Conservation (phyloP, 2,329 filamentous ascomycete genomes). For the Dactylellina leptospora region DNA sequence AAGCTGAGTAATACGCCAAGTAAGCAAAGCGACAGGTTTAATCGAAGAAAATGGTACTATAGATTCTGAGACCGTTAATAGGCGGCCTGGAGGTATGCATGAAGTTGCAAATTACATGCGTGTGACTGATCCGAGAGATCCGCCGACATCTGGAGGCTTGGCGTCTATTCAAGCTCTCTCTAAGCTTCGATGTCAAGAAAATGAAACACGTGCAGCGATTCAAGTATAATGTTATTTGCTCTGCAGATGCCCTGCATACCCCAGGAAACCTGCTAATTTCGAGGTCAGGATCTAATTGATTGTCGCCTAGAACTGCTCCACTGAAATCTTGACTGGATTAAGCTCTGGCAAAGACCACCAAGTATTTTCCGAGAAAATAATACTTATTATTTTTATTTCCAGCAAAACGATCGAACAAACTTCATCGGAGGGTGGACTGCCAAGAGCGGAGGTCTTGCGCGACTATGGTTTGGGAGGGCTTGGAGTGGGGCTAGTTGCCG, state of each 20-base stretch:
- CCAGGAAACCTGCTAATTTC: constrained; percentile 1
- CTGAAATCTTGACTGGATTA: constrained; percentile 14
- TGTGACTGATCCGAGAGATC: constrained; percentile 15
- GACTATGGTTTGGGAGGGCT: constrained; percentile 38
- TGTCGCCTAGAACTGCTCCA: constrained; percentile 32
- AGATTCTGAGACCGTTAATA: constrained; percentile 22
- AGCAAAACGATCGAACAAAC: not conserved
- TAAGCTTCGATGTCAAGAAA: constrained; percentile 38
- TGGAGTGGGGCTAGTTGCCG: constrained; percentile 27
- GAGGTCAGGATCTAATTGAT: not conserved
- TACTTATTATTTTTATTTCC: no score
- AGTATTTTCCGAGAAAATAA: constrained; percentile 35
- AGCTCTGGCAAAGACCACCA: constrained; percentile 6
- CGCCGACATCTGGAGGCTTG: constrained; percentile 40
- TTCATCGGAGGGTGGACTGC: not conserved
- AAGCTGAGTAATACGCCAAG: constrained; percentile 27
- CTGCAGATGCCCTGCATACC: constrained; percentile 5
- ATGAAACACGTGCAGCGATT: constrained; percentile 28
- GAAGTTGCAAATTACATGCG: not conserved
- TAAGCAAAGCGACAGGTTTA: constrained; percentile 12
- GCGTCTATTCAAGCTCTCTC: constrained; percentile 34
- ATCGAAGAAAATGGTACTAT: constrained; percentile 14
- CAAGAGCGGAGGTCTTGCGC: constrained; percentile 33
- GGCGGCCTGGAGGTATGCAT: constrained; percentile 30
- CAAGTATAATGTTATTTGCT: constrained; percentile 16